A percentile compares a stretch with the other conserved stretches of the same genome.
Conservation (phyloP, 179 eudicot genomes). For the Drosera spatulata region DNA sequence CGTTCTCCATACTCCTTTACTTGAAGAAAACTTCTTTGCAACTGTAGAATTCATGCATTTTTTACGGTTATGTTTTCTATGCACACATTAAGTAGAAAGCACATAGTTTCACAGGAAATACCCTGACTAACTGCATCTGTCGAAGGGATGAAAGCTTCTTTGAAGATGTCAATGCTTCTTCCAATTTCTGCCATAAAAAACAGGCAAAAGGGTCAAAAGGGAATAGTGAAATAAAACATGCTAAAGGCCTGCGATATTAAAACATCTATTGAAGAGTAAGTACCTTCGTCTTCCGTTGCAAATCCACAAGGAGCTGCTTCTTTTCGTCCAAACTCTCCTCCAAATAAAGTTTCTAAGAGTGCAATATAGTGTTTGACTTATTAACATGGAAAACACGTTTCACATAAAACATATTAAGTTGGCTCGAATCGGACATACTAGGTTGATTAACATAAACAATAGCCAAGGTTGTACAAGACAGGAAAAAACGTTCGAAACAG, state of each 20-base stretch:
- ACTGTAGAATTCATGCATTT: conserved; percentile 29
- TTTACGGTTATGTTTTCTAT: no score
- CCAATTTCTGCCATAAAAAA: conserved; percentile 48
- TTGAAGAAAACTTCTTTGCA: conserved; percentile 47
- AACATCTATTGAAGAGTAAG: conserved; percentile 4
- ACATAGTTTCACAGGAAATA: conserved; percentile 7
- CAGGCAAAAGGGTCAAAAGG: background rate
- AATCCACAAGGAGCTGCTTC: conserved; percentile 29
- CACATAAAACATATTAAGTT: background rate
- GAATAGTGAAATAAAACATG: background rate
- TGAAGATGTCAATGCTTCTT: conserved; percentile 58
- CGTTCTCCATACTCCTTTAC: conserved; percentile 24
- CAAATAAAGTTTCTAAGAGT: conserved; percentile 40
- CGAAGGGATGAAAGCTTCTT: conserved; percentile 49
- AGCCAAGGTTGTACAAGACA: no score
- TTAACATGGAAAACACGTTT: background rate
- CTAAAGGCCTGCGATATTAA: background rate
- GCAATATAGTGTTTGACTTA: background rate
- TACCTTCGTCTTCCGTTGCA: conserved; percentile 57
- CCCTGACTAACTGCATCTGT: conserved; percentile 58
- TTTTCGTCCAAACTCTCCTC: conserved; percentile 49
- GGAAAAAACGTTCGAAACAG: no score
- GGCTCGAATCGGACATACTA: background rate
- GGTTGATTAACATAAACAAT: no score
- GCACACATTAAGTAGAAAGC: background rate